Conservation (phyloP, 495 filamentous ascomycete species). For the Extremus antarcticus region DNA sequence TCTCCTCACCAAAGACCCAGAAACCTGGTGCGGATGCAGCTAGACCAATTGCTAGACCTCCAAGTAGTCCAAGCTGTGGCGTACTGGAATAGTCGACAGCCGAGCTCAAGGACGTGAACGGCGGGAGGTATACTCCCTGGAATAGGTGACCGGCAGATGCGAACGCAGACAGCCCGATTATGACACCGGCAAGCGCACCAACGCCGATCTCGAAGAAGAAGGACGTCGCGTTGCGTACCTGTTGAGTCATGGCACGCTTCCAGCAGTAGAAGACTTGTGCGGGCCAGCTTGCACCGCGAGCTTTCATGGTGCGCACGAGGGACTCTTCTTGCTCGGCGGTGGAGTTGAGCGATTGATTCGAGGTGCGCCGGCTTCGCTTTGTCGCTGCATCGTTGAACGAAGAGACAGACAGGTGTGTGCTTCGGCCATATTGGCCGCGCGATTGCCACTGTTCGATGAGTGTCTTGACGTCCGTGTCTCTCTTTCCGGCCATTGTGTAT, state of each 20-base stretch:
- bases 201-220: constrained; percentile 45
- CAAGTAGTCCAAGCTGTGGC: constrained; percentile 40
- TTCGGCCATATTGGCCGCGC: constrained; percentile 2
- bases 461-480: constrained; percentile 13
- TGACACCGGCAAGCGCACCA: constrained; percentile 38
- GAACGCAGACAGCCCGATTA: constrained; percentile 43
- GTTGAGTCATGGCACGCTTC: constrained; percentile 41
- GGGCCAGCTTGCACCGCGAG: constrained; percentile 37
- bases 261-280: constrained; percentile 40
- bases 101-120: constrained; percentile 42
- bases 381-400: not conserved
- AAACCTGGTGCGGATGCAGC: constrained; percentile 44
- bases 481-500: constrained; percentile 36
- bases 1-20: constrained; percentile 46
- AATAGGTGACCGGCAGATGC: constrained; percentile 41
- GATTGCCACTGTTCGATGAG: constrained; percentile 21
- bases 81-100: constrained; percentile 39
- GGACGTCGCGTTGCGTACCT: constrained; percentile 37
- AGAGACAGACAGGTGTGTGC: constrained; percentile 5
- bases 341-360: constrained; percentile 15
- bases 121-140: constrained; percentile 38
- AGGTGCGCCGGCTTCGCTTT: constrained; percentile 11
- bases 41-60: constrained; percentile 43
- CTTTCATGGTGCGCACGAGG: constrained; percentile 24
- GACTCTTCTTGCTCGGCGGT: constrained; percentile 19